These are phyloP conservation scores for Leishmania aethiopica DNA, from an alignment of 208 protist species.

Conservation along the genomic window DNA sequence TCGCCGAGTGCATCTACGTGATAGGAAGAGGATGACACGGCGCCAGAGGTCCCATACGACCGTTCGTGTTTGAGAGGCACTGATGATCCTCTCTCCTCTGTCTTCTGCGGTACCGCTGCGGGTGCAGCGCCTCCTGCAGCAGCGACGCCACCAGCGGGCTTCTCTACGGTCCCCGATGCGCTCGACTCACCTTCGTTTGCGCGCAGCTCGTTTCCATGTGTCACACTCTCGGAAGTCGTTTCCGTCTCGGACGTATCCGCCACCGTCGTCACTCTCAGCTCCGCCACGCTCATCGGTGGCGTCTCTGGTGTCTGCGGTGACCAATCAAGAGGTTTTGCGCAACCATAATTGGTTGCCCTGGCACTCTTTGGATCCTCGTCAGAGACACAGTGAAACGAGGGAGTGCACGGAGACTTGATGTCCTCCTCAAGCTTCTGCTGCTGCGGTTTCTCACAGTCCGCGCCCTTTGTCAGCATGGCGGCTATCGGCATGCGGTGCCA, in stretches of 20 bases:
- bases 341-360: not conserved
- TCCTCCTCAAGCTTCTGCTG: not conserved
- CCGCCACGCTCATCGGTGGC: conserved; percentile 5
- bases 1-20: conserved; percentile 3
- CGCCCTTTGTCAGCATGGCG: not conserved
- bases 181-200: not conserved
- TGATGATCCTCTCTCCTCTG: not conserved
- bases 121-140: not conserved
- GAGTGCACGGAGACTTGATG: conserved; percentile 21
- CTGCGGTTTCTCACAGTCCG: not conserved
- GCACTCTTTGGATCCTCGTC: not conserved
- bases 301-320: conserved; percentile 35
- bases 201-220: not conserved
- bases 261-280: not conserved
- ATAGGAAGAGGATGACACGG: not conserved
- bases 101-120: not conserved
- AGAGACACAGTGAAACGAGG: conserved; percentile 8
- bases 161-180: not conserved
- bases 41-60: not conserved
- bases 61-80: not conserved
- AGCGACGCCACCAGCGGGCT: not conserved
- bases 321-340: conserved; percentile 21
- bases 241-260: not conserved
- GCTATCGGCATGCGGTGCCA: not conserved
- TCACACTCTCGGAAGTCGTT: not conserved